A percentile compares a stretch with the other conserved stretches of the same genome.
Conservation (phyloP, 148 eudicot genomes). For the Amaranthus cruentus region DNA sequence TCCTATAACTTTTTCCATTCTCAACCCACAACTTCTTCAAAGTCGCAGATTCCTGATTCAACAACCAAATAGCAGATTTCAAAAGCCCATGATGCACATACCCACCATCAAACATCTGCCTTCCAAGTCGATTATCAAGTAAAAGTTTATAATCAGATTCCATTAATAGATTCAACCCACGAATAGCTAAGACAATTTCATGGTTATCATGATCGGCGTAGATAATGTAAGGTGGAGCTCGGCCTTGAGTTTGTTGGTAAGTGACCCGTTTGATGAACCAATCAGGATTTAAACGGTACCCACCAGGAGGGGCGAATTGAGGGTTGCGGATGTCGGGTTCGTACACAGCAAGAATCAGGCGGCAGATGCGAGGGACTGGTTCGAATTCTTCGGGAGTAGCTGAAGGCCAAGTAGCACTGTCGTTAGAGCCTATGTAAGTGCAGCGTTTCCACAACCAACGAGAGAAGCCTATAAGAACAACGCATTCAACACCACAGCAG, state of each 20-base stretch:
- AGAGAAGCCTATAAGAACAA: slow-evolving; percentile 48
- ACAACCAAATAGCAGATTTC: slow-evolving; percentile 76
- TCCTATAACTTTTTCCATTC: slow-evolving; percentile 56
- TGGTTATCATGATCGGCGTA: slow-evolving; percentile 53
- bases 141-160: slow-evolving; percentile 67
- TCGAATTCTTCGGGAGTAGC: slow-evolving; percentile 75
- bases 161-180: slow-evolving; percentile 71
- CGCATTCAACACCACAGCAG: slow-evolving; percentile 62
- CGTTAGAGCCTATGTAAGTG: slow-evolving; percentile 84
- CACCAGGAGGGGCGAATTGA: slow-evolving; percentile 38
- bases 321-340: slow-evolving; percentile 67
- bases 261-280: slow-evolving; percentile 64
- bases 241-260: slow-evolving; percentile 60
- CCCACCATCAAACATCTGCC: slow-evolving; percentile 91
- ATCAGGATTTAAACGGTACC: slow-evolving; percentile 61
- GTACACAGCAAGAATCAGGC: slow-evolving; percentile 66
- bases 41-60: slow-evolving; percentile 60
- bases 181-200: slow-evolving; percentile 64
- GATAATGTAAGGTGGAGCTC: slow-evolving; percentile 78
- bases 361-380: slow-evolving; percentile 72
- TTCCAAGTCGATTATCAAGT: slow-evolving; percentile 64
- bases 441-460: slow-evolving; percentile 94
- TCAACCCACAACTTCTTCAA: slow-evolving; percentile 58
- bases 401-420: slow-evolving; percentile 71
- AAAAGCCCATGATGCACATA: slow-evolving; percentile 80